Percentiles rank a stretch among this genome's conserved stretches.
phyloP scores from a whole-genome alignment of 2,329 filamentous ascomycete species.

The Achaetomium macrosporum region DNA sequence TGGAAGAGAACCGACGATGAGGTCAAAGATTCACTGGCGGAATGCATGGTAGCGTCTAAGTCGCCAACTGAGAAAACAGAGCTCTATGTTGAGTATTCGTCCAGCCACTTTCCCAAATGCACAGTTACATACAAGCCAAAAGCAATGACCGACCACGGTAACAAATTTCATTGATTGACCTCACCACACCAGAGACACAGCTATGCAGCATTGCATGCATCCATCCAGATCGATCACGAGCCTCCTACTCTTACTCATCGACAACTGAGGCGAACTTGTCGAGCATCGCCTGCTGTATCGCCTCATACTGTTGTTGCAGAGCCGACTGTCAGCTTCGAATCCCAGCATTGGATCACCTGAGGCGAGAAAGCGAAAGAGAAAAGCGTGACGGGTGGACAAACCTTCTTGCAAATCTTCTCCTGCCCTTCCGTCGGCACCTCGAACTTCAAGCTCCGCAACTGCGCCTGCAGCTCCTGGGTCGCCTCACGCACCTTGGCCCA shows the following conservation, averaged over 20 bases:
- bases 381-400: slow-evolving; percentile 36
- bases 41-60: neutral
- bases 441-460: slow-evolving; percentile 92
- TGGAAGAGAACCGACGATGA: no score
- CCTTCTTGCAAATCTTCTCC: slow-evolving; percentile 77
- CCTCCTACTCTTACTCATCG: slow-evolving; percentile 64
- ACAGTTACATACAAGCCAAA: neutral
- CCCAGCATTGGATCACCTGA: neutral
- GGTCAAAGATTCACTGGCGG: no score
- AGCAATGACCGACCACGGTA: neutral
- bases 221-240: neutral
- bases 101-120: neutral
- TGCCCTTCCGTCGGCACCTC: slow-evolving; percentile 84
- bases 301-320: slow-evolving; percentile 65
- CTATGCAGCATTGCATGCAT: slow-evolving; percentile 1
- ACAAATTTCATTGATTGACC: neutral
- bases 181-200: neutral
- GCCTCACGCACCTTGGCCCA: slow-evolving; percentile 92
- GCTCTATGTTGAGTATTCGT: neutral
- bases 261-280: slow-evolving; percentile 96
- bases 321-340: neutral
- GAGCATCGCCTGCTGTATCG: slow-evolving; percentile 81
- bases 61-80: neutral
- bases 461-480: slow-evolving; percentile 76
- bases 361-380: neutral